These are phyloP conservation scores for Globisporangium perplexum DNA, from an alignment of 352 stramenopile species.

Conservation along the genomic window DNA sequence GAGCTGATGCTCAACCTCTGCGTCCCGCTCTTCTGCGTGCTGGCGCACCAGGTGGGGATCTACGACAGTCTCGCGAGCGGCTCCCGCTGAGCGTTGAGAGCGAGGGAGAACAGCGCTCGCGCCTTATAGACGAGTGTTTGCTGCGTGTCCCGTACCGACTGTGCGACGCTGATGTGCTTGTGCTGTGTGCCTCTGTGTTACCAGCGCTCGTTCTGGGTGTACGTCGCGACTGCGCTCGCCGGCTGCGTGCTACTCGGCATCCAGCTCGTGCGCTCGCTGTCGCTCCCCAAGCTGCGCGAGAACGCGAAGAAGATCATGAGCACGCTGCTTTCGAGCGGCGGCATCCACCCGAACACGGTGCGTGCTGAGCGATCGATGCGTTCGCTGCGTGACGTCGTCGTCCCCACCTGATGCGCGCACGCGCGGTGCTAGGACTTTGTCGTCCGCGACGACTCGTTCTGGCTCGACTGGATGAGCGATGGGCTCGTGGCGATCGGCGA, in stretches of 20 bases:
- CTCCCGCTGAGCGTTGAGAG: not conserved
- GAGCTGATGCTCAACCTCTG: conserved; percentile 73
- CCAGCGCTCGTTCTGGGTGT: conserved; percentile 78
- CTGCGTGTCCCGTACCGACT: not conserved
- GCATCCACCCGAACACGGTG: conserved; percentile 53
- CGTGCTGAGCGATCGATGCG: conserved; percentile 2
- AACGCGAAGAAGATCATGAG: conserved; percentile 77
- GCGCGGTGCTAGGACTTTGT: conserved; percentile 52
- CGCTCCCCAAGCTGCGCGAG: conserved; percentile 47
- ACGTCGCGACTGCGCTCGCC: conserved; percentile 53
- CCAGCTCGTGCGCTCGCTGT: conserved; percentile 72
- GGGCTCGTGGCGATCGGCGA: conserved; percentile 79
- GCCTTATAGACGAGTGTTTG: conserved; percentile 5
- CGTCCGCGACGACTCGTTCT: conserved; percentile 72
- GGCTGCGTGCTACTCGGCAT: conserved; percentile 51
- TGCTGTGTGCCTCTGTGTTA: conserved; percentile 2
- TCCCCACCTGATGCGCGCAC: not conserved
- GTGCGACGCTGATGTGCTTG: not conserved
- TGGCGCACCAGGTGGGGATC: conserved; percentile 68
- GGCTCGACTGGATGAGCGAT: conserved; percentile 86
- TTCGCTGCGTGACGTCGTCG: not conserved
- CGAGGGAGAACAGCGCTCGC: conserved; percentile 6
- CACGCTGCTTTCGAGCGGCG: conserved; percentile 52
- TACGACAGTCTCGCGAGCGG: conserved; percentile 5
- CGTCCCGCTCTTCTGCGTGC: conserved; percentile 70